Base-by-base conservation (phyloP, 108 stramenopile species). In the Skeletonema menzelii region DNA sequence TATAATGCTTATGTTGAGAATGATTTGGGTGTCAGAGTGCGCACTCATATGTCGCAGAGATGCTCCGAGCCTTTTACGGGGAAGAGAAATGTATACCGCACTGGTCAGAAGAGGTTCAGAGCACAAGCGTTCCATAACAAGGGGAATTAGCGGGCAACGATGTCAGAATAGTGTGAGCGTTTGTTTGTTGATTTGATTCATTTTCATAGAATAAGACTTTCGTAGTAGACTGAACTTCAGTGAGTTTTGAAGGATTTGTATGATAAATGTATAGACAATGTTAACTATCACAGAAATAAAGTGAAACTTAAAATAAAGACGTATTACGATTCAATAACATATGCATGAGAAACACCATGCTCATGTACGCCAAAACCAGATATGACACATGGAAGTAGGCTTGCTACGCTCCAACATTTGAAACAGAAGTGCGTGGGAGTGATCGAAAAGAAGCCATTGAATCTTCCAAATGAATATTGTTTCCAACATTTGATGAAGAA, bases 1-100 rank as follows among this genome's bases (percentile, higher is more conserved):
- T 76, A 76, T 49, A 63, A 67, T 56, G 68, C 68, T 19, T 76
- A 69, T 32, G 68, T 59, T n/a, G 75, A 76, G 24, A 76, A 76
- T 65, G 75, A 76, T 28, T 22, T 76, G 17, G 75, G 75, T 10
- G 56, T 76, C 1, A 69, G 62, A 61, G 57, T 76, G 63, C 67
- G 69, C 86, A 53, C 49, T 20, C 49, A 53, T 10, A 53, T 53
- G 49, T 22, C 20, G 7, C 49, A 53, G 22, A 53, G 49, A 53
- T 53, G 49, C 49, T 53, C 49, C 24, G 20, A 53, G 49, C 49
- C 49, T 7, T 53, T 53, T 7, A 53, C 49, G 5, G 49, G 49
- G n/a, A 53, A 53, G 22, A 20, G 49, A 7, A 53, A 53, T 22
- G 49, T 53, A 53, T 53, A 53, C 4, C 49, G 49, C 1, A 53